Evolutionary conservation across 257 asterid species (phyloP).

Genomic region (Eustoma russellianum): DNA sequence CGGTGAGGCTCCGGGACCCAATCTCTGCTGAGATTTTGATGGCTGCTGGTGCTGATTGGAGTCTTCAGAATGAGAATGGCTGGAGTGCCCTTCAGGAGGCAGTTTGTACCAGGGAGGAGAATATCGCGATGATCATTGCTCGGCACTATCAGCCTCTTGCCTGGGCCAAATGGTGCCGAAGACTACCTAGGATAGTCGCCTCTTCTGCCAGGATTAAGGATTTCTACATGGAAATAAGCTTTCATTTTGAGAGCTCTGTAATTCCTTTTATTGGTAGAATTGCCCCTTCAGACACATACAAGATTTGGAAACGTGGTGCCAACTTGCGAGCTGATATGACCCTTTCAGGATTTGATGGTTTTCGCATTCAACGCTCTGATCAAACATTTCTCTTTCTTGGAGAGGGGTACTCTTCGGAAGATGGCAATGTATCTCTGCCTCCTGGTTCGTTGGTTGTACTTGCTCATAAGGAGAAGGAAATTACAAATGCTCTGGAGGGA

Average conservation of each 20-base stretch:
- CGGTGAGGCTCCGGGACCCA: slow-evolving; percentile 70
- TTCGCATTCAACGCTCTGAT: slow-evolving; percentile 93
- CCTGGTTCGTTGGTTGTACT: slow-evolving; percentile 95
- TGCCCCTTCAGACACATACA: slow-evolving; percentile 96
- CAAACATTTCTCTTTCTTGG: slow-evolving; percentile 96
- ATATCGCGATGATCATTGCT: slow-evolving; percentile 92
- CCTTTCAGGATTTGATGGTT: slow-evolving; percentile 97
- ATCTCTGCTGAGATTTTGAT: slow-evolving; percentile 85
- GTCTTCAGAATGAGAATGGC: slow-evolving; percentile 95
- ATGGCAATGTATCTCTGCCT: slow-evolving; percentile 58
- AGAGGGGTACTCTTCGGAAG: slow-evolving; percentile 67
- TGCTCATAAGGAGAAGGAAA: slow-evolving; percentile 89
- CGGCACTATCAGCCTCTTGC: slow-evolving; percentile 97
- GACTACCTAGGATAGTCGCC: slow-evolving; percentile 98
- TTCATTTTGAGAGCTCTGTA: slow-evolving; percentile 97
- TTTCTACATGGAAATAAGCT: slow-evolving; percentile 95
- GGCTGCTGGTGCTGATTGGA: slow-evolving; percentile 99
- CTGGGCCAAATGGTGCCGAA: slow-evolving; percentile 99
- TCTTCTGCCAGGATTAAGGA: slow-evolving; percentile 83
- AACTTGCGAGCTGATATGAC: slow-evolving; percentile 99
- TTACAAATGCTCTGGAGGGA: slow-evolving; percentile 92
- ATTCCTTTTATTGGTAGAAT: slow-evolving; percentile 94
- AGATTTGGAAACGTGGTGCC: slow-evolving; percentile 97
- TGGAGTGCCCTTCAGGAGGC: slow-evolving; percentile 99
- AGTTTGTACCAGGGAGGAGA: slow-evolving; percentile 93